phyloP scores from a whole-genome alignment of 352 stramenopile species.

The Sclerospora graminicola region DNA sequence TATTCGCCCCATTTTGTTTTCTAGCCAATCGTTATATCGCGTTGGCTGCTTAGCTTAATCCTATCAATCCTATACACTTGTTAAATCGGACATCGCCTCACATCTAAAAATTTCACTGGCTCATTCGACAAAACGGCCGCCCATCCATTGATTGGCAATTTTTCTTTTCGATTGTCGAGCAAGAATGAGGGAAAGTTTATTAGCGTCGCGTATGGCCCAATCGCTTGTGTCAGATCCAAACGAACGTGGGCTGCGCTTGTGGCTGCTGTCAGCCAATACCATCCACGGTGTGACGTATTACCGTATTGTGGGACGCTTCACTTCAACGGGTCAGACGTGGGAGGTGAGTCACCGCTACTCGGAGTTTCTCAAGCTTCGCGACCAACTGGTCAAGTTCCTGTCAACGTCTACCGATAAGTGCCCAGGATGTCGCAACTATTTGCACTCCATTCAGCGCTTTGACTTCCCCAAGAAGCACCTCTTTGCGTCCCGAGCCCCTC shows the following conservation, averaged over 20 bases:
- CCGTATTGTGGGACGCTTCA: constrained; percentile 57
- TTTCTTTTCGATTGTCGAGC: not conserved
- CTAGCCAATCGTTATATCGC: too few relatives aligned
- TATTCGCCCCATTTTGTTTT: too few relatives aligned
- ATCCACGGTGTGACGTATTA: constrained; percentile 54
- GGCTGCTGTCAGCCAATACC: constrained; percentile 47
- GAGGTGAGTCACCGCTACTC: constrained; percentile 80
- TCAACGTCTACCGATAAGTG: constrained; percentile 56
- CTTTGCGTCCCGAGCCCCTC: constrained; percentile 62
- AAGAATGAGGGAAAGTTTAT: not conserved
- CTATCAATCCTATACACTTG: too few relatives aligned
- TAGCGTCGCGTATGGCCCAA: constrained; percentile 22
- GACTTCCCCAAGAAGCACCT: constrained; percentile 83
- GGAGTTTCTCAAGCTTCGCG: constrained; percentile 68
- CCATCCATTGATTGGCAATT: not conserved
- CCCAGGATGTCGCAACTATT: constrained; percentile 69
- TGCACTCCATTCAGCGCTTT: constrained; percentile 67
- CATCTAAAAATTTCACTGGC: not conserved
- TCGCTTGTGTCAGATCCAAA: constrained; percentile 36
- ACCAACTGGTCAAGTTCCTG: constrained; percentile 74
- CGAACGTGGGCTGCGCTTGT: constrained; percentile 49
- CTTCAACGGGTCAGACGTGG: constrained; percentile 55
- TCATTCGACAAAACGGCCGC: constrained; percentile 10
- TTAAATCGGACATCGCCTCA: not conserved
- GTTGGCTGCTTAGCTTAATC: too few relatives aligned